A percentile compares a stretch with the other conserved stretches of the same genome.
Conservation (phyloP, 306 rosid species). For the Dalbergia cultrata region DNA sequence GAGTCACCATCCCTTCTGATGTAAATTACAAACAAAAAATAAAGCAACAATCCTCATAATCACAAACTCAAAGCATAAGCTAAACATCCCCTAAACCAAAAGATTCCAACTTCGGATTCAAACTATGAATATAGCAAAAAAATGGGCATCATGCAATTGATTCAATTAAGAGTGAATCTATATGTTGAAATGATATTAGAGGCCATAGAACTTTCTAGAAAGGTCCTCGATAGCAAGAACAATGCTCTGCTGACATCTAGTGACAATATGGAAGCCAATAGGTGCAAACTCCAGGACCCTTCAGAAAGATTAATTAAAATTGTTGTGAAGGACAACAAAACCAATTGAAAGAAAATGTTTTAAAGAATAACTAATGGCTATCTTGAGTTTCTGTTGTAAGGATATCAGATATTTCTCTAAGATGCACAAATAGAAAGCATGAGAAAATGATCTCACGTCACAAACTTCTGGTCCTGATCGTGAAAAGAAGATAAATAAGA, state of each 20-base stretch:
- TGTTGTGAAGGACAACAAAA: too few relatives aligned
- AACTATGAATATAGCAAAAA: background rate
- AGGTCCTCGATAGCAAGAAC: conserved; percentile 75
- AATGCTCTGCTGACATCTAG: conserved; percentile 80
- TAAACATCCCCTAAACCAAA: background rate
- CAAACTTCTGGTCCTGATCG: too few relatives aligned
- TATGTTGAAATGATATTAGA: conserved; percentile 95
- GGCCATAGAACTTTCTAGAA: conserved; percentile 70
- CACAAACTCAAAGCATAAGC: background rate
- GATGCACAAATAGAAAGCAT: too few relatives aligned
- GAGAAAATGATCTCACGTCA: too few relatives aligned
- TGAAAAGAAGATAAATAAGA: too few relatives aligned
- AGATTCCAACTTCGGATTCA: background rate
- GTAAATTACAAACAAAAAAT: conserved; percentile 25
- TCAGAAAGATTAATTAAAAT: too few relatives aligned
- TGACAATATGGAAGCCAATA: conserved; percentile 71
- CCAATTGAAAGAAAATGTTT: too few relatives aligned
- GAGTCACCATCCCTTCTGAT: conserved; percentile 83
- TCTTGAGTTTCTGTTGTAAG: too few relatives aligned
- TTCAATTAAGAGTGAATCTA: background rate
- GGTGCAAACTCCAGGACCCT: too few relatives aligned
- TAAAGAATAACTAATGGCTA: too few relatives aligned
- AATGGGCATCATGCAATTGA: background rate
- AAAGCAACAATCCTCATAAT: conserved; percentile 1
- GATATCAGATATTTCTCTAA: too few relatives aligned